Percentiles rank a stretch among this genome's conserved stretches.
Conservation (phyloP, 2,329 filamentous ascomycete species). For the Tolypocladium ophioglossoides region DNA sequence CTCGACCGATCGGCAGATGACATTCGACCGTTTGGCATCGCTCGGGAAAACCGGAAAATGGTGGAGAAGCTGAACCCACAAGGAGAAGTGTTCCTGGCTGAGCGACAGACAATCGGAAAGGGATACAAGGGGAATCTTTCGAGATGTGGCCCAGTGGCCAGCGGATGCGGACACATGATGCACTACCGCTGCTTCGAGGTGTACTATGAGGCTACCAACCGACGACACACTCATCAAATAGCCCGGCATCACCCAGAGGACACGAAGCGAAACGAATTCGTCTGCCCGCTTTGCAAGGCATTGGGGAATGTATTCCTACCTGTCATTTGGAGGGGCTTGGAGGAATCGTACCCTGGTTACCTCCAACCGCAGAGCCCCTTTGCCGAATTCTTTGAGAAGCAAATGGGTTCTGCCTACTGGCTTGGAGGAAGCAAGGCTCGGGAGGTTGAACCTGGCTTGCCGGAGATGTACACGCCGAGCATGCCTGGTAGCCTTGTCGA, state of each 20-base stretch:
- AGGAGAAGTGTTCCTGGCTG: slow-evolving; percentile 60
- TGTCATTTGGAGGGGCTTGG: slow-evolving; percentile 88
- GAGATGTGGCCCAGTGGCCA: slow-evolving; percentile 68
- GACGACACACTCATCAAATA: slow-evolving; percentile 85
- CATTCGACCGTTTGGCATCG: slow-evolving; percentile 81
- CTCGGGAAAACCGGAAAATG: slow-evolving; percentile 70
- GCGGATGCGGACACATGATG: slow-evolving; percentile 97
- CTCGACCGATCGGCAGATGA: slow-evolving; percentile 78
- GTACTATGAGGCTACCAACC: slow-evolving; percentile 74
- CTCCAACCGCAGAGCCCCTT: slow-evolving; percentile 53
- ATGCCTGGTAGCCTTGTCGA: slow-evolving; percentile 27
- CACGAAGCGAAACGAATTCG: slow-evolving; percentile 72
- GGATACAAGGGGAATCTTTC: slow-evolving; percentile 67
- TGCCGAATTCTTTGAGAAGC: slow-evolving; percentile 54
- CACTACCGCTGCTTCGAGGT: slow-evolving; percentile 92
- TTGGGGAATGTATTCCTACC: slow-evolving; percentile 91
- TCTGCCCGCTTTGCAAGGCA: slow-evolving; percentile 94
- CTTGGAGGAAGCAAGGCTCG: slow-evolving; percentile 27
- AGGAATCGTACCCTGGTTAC: slow-evolving; percentile 70
- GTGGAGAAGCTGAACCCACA: slow-evolving; percentile 66
- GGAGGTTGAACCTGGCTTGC: slow-evolving; percentile 18
- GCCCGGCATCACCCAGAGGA: slow-evolving; percentile 87
- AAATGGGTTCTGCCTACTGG: slow-evolving; percentile 37
- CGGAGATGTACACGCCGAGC: slow-evolving; percentile 23
- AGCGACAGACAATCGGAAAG: slow-evolving; percentile 77